These are phyloP conservation scores for Tulasnella sp. DNA, from an alignment of 768 basidiomycete genomes.

Conservation along the genomic window DNA sequence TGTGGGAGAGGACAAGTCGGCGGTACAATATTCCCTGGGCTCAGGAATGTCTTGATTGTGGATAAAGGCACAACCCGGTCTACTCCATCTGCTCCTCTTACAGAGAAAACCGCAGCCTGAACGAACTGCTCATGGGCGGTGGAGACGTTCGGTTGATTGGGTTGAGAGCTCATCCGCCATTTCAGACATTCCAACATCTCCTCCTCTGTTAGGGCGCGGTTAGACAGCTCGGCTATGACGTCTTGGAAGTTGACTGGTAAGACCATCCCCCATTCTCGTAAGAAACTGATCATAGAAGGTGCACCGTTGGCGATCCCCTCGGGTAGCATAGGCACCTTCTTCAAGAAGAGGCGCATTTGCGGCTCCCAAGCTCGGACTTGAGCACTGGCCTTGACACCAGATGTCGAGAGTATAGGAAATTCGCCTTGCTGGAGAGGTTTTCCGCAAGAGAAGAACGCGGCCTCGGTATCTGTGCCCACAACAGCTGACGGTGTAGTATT, in stretches of 20 bases:
- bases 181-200: slow-evolving; percentile 75
- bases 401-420: slow-evolving; percentile 64
- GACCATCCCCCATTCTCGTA: slow-evolving; percentile 55
- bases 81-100: slow-evolving; percentile 26
- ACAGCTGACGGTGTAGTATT: slow-evolving; percentile 76
- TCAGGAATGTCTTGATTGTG: slow-evolving; percentile 60
- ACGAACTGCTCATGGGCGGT: slow-evolving; percentile 47
- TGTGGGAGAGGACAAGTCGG: slow-evolving; percentile 63
- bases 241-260: slow-evolving; percentile 70
- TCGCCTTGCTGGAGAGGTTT: slow-evolving; percentile 25
- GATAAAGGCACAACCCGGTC: slow-evolving; percentile 58
- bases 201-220: slow-evolving; percentile 52
- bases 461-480: slow-evolving; percentile 59
- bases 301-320: slow-evolving; percentile 46
- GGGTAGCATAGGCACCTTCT: slow-evolving; percentile 63
- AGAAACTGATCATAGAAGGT: slow-evolving; percentile 43
- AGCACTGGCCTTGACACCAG: slow-evolving; percentile 53
- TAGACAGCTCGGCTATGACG: slow-evolving; percentile 63
- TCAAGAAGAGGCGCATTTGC: slow-evolving; percentile 62
- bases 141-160: neutral
- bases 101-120: slow-evolving; percentile 51
- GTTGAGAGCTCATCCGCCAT: slow-evolving; percentile 55
- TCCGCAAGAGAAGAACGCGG: slow-evolving; percentile 65
- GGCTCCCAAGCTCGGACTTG: slow-evolving; percentile 66
- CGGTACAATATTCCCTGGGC: slow-evolving; percentile 53